Evolutionary conservation across 2,329 filamentous ascomycete species (phyloP).

Genomic region (Xylaria sp.): DNA sequence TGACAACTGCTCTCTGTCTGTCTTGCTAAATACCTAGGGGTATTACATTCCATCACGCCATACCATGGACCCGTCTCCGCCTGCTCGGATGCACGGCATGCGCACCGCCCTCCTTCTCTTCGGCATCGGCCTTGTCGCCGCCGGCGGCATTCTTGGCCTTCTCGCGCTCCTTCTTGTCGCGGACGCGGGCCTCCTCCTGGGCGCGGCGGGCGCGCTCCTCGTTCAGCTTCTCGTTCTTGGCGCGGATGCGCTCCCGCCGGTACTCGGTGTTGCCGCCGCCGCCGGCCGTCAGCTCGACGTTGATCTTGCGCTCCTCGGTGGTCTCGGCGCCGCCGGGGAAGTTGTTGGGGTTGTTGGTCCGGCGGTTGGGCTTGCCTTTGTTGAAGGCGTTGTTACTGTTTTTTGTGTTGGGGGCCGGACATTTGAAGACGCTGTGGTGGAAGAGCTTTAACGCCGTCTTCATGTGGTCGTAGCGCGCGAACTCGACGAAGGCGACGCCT

Average conservation of each 20-base stretch:
- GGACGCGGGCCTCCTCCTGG: constrained; percentile 50
- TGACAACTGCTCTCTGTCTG: too few relatives aligned
- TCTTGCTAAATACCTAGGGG: background rate
- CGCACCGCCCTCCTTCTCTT: constrained; percentile 33
- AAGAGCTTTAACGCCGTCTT: constrained; percentile 90
- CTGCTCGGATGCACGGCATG: constrained; percentile 59
- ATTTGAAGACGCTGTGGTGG: constrained; percentile 77
- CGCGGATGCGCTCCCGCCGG: constrained; percentile 76
- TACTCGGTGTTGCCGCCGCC: constrained; percentile 79
- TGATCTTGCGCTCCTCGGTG: constrained; percentile 70
- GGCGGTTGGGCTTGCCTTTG: background rate
- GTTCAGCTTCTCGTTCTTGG: constrained; percentile 85
- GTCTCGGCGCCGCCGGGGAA: background rate
- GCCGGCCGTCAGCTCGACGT: constrained; percentile 91
- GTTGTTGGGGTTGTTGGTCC: background rate
- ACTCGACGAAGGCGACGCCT: constrained; percentile 88
- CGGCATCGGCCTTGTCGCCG: constrained; percentile 33
- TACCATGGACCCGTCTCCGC: constrained; percentile 40
- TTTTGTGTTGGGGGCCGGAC: constrained; percentile 48
- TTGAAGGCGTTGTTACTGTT: background rate
- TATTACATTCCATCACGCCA: constrained; percentile 19
- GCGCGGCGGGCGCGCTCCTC: constrained; percentile 62
- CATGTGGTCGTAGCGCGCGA: constrained; percentile 85
- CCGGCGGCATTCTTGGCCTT: constrained; percentile 37
- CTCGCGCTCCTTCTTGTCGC: constrained; percentile 44